Conservation (phyloP, 2,329 filamentous ascomycete species). For the Byssothecium circinans region DNA sequence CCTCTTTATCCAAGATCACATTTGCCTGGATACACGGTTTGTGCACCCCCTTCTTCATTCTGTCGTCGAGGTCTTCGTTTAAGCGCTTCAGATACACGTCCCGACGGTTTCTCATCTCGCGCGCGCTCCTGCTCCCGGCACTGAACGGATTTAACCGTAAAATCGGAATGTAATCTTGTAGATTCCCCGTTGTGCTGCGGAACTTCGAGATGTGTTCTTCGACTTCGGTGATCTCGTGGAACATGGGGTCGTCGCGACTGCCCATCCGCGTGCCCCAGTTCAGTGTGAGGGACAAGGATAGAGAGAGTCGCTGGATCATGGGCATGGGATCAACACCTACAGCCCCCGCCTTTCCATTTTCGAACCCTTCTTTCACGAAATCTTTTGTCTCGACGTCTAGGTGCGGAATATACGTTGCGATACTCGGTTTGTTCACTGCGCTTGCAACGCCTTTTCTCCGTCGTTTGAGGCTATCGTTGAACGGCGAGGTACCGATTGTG, state of each 20-base stretch:
- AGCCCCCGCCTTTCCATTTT: slow-evolving; percentile 59
- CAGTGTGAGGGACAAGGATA: slow-evolving; percentile 65
- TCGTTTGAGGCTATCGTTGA: slow-evolving; percentile 65
- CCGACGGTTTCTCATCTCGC: slow-evolving; percentile 61
- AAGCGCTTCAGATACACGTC: slow-evolving; percentile 62
- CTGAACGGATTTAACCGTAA: slow-evolving; percentile 64
- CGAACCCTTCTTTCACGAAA: slow-evolving; percentile 63
- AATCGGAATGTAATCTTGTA: slow-evolving; percentile 64
- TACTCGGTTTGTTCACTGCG: slow-evolving; percentile 65
- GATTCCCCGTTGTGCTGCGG: slow-evolving; percentile 61
- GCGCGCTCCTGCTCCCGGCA: slow-evolving; percentile 59
- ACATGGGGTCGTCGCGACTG: slow-evolving; percentile 61
- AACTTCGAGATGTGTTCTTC: slow-evolving; percentile 64
- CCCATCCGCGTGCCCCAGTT: slow-evolving; percentile 68
- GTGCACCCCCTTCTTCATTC: slow-evolving; percentile 63
- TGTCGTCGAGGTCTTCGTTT: slow-evolving; percentile 61
- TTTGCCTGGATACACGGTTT: slow-evolving; percentile 69
- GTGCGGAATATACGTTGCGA: slow-evolving; percentile 64
- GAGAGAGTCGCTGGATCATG: slow-evolving; percentile 65
- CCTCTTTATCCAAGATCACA: slow-evolving; percentile 65
- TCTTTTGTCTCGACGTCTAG: slow-evolving; percentile 65
- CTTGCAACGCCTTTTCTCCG: slow-evolving; percentile 66
- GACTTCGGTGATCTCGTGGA: slow-evolving; percentile 64
- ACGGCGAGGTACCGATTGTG: slow-evolving; percentile 69
- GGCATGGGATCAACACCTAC: slow-evolving; percentile 65